Conservation (phyloP, 805 yeast species). For the Tetrapisispora namnaoensis region DNA sequence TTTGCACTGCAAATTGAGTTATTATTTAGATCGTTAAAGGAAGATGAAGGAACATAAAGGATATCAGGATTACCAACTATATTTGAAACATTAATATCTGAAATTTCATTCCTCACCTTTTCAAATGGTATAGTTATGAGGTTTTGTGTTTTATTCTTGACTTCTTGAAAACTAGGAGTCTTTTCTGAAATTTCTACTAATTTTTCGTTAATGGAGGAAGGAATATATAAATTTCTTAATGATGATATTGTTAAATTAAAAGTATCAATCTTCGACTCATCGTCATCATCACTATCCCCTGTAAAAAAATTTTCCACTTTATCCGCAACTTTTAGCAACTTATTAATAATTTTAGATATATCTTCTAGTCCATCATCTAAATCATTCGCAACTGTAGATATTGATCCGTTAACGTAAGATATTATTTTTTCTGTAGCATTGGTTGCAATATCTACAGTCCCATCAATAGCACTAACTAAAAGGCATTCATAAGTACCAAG, state of each 20-base stretch:
- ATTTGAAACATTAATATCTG: slow-evolving; percentile 24
- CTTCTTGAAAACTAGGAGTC: slow-evolving; percentile 57
- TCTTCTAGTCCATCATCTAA: slow-evolving; percentile 58
- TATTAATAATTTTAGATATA: slow-evolving; percentile 48
- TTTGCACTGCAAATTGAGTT: slow-evolving; percentile 34
- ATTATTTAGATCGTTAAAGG: slow-evolving; percentile 4
- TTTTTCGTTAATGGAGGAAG: slow-evolving; percentile 50
- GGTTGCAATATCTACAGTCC: slow-evolving; percentile 61
- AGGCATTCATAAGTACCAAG: slow-evolving; percentile 86
- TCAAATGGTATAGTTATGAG: slow-evolving; percentile 55
- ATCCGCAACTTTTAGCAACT: slow-evolving; percentile 40
- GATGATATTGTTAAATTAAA: slow-evolving; percentile 51
- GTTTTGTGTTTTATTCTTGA: slow-evolving; percentile 47
- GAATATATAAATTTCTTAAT: slow-evolving; percentile 52
- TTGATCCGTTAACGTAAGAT: slow-evolving; percentile 49
- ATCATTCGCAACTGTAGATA: slow-evolving; percentile 44
- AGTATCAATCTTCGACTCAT: slow-evolving; percentile 30
- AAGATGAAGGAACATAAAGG: slow-evolving; percentile 36
- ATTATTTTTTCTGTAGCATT: slow-evolving; percentile 62
- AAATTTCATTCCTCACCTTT: slow-evolving; percentile 33
- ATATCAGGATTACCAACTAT: slow-evolving; percentile 11
- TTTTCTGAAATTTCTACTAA: slow-evolving; percentile 41
- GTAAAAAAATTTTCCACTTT: slow-evolving; percentile 48
- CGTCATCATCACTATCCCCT: slow-evolving; percentile 31
- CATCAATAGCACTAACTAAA: slow-evolving; percentile 61